phyloP scores from a whole-genome alignment of 2,329 filamentous ascomycete species.

The Aspergillus eucalypticola region DNA sequence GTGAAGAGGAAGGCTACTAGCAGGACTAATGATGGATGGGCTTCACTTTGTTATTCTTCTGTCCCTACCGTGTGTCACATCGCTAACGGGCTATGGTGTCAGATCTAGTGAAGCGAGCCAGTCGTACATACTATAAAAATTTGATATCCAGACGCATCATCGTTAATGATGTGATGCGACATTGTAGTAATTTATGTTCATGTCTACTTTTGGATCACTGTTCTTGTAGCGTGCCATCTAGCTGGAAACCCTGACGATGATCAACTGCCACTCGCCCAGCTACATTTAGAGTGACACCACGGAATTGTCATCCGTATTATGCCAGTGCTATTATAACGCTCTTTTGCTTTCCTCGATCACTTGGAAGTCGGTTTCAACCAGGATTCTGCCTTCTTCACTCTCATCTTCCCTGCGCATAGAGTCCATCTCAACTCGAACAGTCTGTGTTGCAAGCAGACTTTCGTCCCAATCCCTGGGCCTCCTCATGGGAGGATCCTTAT shows the following conservation, averaged over 20 bases:
- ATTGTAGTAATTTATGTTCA: not conserved
- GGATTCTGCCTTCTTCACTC: not conserved
- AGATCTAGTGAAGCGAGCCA: conserved; percentile 8
- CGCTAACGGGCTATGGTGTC: conserved; percentile 10
- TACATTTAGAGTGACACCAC: too few relatives aligned
- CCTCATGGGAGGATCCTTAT: not conserved
- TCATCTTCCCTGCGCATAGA: too few relatives aligned
- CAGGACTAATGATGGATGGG: not conserved
- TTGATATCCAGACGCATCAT: not conserved
- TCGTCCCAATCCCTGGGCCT: not conserved
- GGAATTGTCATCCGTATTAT: too few relatives aligned
- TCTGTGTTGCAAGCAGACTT: not conserved
- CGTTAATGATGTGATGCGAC: not conserved
- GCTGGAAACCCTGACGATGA: not conserved
- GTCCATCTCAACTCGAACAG: not conserved
- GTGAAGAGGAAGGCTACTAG: conserved; percentile 64
- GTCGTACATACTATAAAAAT: not conserved
- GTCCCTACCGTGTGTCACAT: conserved; percentile 8
- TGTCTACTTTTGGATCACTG: not conserved
- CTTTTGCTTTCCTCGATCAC: not conserved
- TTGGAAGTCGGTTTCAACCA: not conserved
- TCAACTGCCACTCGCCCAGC: too few relatives aligned
- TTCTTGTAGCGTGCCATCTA: not conserved
- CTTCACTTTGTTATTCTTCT: not conserved
- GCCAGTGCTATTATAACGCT: not conserved